Conservation (phyloP, 2,329 filamentous ascomycete species). For the Botrytis tulipae region DNA sequence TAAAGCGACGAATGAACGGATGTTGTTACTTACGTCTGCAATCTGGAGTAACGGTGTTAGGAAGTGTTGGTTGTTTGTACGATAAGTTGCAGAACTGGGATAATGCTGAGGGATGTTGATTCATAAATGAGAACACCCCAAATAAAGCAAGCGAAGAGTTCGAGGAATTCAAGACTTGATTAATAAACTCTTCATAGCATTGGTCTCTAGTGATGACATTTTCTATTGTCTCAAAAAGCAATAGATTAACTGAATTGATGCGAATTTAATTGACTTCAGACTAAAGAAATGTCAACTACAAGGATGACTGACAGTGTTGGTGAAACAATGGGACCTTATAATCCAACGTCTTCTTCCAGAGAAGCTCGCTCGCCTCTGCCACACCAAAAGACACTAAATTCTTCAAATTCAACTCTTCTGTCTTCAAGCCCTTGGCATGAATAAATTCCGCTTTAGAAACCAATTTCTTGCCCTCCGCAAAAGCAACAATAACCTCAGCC, state of each 20-base stretch:
- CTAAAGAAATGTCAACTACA: neutral
- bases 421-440: neutral
- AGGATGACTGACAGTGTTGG: neutral
- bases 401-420: neutral
- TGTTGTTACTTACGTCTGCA: neutral
- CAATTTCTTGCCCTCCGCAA: neutral
- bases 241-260: neutral
- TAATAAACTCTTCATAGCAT: neutral
- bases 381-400: neutral
- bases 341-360: neutral
- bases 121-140: neutral
- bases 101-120: neutral
- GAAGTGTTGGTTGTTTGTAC: neutral
- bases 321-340: neutral
- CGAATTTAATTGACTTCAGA: neutral
- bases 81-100: neutral
- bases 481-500: neutral
- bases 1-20: neutral
- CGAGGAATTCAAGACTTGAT: neutral
- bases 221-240: neutral
- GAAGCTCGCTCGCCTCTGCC: neutral
- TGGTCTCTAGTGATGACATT: neutral
- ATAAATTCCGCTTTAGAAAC: constrained; percentile 3
- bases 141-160: neutral
- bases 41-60: neutral